These are phyloP conservation scores for Diaporthe australafricana DNA, from an alignment of 2,329 filamentous ascomycete species.

Conservation along the genomic window DNA sequence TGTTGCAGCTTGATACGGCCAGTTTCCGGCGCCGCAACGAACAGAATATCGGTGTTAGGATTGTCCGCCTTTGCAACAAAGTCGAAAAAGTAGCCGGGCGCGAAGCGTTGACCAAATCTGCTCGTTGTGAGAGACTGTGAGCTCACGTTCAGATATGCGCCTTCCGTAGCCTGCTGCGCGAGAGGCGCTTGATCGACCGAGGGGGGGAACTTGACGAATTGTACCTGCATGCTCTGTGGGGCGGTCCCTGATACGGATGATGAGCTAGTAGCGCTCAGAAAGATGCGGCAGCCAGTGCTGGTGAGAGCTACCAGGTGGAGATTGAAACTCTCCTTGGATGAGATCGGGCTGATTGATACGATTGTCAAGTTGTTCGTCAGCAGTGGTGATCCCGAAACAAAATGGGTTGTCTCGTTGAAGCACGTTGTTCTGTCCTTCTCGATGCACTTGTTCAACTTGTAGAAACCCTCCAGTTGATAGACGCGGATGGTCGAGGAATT, in stretches of 20 bases:
- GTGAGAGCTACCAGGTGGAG: slow-evolving; percentile 92
- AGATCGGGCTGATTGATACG: slow-evolving; percentile 87
- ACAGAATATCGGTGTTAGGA: slow-evolving; percentile 75
- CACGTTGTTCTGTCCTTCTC: slow-evolving; percentile 73
- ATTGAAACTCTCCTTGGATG: slow-evolving; percentile 81
- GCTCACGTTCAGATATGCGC: slow-evolving; percentile 59
- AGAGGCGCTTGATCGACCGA: slow-evolving; percentile 2
- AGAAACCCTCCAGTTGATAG: slow-evolving; percentile 82
- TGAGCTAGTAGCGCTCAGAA: slow-evolving; percentile 88
- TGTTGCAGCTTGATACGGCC: slow-evolving; percentile 79
- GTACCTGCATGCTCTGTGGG: slow-evolving; percentile 96
- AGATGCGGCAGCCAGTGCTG: slow-evolving; percentile 89
- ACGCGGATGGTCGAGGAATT: slow-evolving; percentile 89
- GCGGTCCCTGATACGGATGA: slow-evolving; percentile 73
- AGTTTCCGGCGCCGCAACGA: slow-evolving; percentile 88
- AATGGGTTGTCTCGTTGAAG: slow-evolving; percentile 83
- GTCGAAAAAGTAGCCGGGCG: slow-evolving; percentile 92
- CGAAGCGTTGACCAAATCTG: slow-evolving; percentile 70
- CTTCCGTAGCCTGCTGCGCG: slow-evolving; percentile 49
- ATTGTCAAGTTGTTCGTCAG: slow-evolving; percentile 78
- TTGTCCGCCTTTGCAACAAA: slow-evolving; percentile 71
- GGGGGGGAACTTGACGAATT: slow-evolving; percentile 95
- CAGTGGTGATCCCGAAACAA: slow-evolving; percentile 79
- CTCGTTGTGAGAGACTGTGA: slow-evolving; percentile 63
- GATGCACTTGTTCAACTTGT: slow-evolving; percentile 72